A percentile compares a stretch with the other conserved stretches of the same genome.
Evolutionary conservation across 768 basidiomycete genomes (phyloP).

Genomic region (Polyporus arcularius): DNA sequence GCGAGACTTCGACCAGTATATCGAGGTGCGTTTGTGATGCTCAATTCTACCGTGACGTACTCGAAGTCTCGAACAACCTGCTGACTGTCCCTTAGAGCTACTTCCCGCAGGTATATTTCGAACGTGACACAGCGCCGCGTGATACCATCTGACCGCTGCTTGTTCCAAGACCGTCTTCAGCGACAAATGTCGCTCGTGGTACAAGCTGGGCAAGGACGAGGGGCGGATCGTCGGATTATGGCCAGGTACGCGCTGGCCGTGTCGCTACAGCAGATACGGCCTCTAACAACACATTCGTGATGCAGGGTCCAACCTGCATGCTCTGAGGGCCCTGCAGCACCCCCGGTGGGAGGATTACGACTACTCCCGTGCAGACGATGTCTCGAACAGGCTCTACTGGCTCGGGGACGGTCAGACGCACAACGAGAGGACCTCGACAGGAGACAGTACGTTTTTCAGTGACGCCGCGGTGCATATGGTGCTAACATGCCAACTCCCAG

Average conservation of each 20-base stretch:
- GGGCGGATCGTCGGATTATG: slow-evolving; percentile 59
- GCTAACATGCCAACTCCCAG: too few relatives aligned
- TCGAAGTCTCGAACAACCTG: too few relatives aligned
- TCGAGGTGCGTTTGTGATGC: slow-evolving; percentile 43
- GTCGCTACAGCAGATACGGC: background rate
- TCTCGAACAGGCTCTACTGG: slow-evolving; percentile 55
- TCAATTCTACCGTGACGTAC: too few relatives aligned
- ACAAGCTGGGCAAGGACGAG: slow-evolving; percentile 59
- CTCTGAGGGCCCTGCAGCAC: slow-evolving; percentile 45
- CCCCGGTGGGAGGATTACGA: slow-evolving; percentile 70
- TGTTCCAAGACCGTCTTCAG: slow-evolving; percentile 53
- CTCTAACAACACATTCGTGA: background rate
- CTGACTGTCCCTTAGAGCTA: slow-evolving; percentile 37
- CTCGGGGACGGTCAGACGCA: slow-evolving; percentile 61
- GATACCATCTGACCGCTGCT: background rate
- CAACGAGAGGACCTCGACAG: slow-evolving; percentile 45
- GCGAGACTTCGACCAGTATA: slow-evolving; percentile 60
- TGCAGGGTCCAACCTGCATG: slow-evolving; percentile 55
- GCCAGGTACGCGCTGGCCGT: slow-evolving; percentile 45
- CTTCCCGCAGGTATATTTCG: slow-evolving; percentile 43
- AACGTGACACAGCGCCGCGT: background rate
- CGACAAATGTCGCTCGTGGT: slow-evolving; percentile 63
- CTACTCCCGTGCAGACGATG: slow-evolving; percentile 45
- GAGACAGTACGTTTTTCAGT: slow-evolving; percentile 25
- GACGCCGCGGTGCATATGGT: too few relatives aligned